phyloP scores from a whole-genome alignment of 192 early-diverging fungal species.

The Radiomyces spectabilis region DNA sequence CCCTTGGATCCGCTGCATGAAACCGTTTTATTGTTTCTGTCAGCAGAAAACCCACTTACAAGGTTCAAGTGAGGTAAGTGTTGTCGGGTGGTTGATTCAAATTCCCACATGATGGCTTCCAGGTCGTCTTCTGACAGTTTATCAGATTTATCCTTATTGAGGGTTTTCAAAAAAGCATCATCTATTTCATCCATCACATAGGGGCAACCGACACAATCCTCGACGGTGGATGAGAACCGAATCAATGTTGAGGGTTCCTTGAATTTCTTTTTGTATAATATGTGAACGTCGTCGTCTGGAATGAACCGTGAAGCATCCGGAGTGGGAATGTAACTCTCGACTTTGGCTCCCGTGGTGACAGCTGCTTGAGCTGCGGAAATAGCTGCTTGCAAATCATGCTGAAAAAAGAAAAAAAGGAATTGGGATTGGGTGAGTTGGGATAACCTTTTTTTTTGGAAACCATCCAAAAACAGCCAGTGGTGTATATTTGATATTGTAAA shows the following conservation, averaged over 20 bases:
- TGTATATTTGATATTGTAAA: conserved; percentile 15
- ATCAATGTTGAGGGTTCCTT: conserved; percentile 73
- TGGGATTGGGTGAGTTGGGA: neutral
- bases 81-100: conserved; percentile 28
- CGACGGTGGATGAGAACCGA: conserved; percentile 78
- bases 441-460: neutral
- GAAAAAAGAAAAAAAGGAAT: conserved; percentile 38
- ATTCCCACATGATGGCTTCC: conserved; percentile 68
- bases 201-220: conserved; percentile 78
- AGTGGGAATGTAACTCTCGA: conserved; percentile 69
- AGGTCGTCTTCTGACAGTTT: conserved; percentile 64
- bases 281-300: too few relatives aligned
- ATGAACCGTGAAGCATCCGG: conserved; percentile 70
- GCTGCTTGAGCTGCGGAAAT: conserved; percentile 64
- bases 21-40: too few relatives aligned
- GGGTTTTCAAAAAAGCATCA: conserved; percentile 52
- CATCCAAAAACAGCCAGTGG: neutral
- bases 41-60: too few relatives aligned
- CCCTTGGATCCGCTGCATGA: too few relatives aligned
- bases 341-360: conserved; percentile 34
- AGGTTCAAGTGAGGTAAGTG: conserved; percentile 28
- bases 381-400: conserved; percentile 84
- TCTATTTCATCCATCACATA: conserved; percentile 92
- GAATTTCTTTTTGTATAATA: conserved; percentile 66
- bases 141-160: conserved; percentile 24